Conservation (phyloP, 2,329 filamentous ascomycete genomes). For the Emergomyces orientalis region DNA sequence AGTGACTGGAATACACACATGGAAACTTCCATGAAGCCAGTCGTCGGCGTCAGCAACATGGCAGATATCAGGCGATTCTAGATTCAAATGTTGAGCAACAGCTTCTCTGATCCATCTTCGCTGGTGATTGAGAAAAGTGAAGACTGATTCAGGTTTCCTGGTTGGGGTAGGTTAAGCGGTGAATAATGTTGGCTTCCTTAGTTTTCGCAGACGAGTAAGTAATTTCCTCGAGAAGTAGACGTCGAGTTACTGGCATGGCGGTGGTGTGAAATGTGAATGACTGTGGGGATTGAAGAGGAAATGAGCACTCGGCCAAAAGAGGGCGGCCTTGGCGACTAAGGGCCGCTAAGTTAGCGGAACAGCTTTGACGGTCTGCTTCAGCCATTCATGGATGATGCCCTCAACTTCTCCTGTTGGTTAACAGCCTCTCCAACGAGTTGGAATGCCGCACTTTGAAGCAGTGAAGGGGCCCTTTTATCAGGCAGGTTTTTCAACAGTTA, state of each 20-base stretch:
- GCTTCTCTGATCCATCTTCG: constrained; percentile 5
- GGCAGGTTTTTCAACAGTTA: too few species aligned
- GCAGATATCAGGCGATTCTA: constrained; percentile 7
- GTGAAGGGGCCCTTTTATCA: too few species aligned
- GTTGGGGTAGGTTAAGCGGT: not conserved
- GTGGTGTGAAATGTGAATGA: not conserved
- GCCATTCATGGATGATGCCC: too few species aligned
- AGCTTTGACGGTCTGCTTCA: too few species aligned
- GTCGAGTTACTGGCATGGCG: not conserved
- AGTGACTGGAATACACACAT: constrained; percentile 12
- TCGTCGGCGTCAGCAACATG: constrained; percentile 6
- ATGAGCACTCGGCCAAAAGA: too few species aligned
- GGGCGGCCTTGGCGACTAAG: too few species aligned
- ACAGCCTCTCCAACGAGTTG: too few species aligned
- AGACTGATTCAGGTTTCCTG: constrained; percentile 1
- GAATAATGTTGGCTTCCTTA: not conserved
- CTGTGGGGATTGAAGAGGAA: too few species aligned
- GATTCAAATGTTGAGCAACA: constrained; percentile 10
- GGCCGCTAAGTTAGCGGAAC: too few species aligned
- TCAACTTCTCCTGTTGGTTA: too few species aligned
- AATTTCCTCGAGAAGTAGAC: constrained; percentile 3
- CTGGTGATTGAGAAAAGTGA: constrained; percentile 4
- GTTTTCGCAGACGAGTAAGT: not conserved
- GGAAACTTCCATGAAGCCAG: constrained; percentile 13
- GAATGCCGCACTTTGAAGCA: too few species aligned